Evolutionary conservation across 768 basidiomycete genomes (phyloP), one percentile per base, ranked within the genome.

Genomic region (Podaxis rugospora): DNA sequence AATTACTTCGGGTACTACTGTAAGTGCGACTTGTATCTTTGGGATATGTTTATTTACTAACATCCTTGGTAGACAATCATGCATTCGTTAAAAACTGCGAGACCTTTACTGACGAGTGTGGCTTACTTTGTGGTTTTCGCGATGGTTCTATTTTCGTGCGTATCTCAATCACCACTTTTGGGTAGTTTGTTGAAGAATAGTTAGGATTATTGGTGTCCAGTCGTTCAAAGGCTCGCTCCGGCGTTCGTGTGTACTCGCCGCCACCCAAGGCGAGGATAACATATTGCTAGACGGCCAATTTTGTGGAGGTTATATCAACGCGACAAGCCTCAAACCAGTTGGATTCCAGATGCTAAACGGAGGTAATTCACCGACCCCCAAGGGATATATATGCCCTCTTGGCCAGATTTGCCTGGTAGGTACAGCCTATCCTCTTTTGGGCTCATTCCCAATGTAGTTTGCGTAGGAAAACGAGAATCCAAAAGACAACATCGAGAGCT

Each of bases 81-180:
- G 80, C 90, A 87, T 61, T 95, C 92, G 2, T 76, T 98, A 58
- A 98, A 98, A 75, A 88, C 86, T 1, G 95, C 95, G 0, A 84
- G 88, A 23, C 94, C 95, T 0, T 76, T 97, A n/a, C 83, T 98
- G 7, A 85, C 93, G 4, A 89, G 88, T 60, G 95, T 98, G 4
- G 85, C 93, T 0, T 91, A 92, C 71, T 98, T 98, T 69, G 90
- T 97, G 14, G 64, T 95, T 21, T 98, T 98, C 67, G 94, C 94
- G 0, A 88, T 94, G 76, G 74, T 86, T 11, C 68, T 98, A 5
- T 97, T 98, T 72, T 93, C 92, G 90, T 92, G 61, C 66, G 88
- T 77, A 7, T 14, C 1, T 14, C 5, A 27, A n/a, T 44, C 18
- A 23, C 59, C 39, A 3, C 36, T 53, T 52, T 62, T 59, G 21